Base-by-base conservation (phyloP, 805 yeast genomes). In the Clavispora asparagi region DNA sequence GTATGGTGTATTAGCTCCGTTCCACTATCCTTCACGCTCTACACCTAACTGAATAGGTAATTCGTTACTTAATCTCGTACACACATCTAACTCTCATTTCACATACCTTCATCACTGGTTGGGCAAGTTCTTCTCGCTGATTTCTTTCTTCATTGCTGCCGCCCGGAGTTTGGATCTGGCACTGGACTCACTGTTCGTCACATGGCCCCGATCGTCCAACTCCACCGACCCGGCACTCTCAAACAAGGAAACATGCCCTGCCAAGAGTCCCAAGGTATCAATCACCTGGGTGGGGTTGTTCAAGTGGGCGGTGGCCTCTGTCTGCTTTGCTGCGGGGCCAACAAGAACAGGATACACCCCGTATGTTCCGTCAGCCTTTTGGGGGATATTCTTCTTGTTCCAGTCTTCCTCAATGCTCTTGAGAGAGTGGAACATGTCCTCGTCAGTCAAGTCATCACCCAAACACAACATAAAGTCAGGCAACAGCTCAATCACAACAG, bases 381-480 rank as follows among this genome's bases (percentile, higher is more conserved):
- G 65, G 2, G 71, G 68, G 35, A 70, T 62, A 7, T 69, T 66
- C 16, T 72, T 60, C 12, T 60, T 51, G 49, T 65, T 68, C 85
- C 85, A 81, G 25, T 64, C 59, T 2, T 61, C 58, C 56, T 85
- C 89, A 54, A 87, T 79, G 2, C 70, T 72, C 47, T 82, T 79
- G 57, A 94, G 71, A 26, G 92, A 84, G 48, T 73, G 76, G 65
- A 94, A 94, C 99, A 94, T 94, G 60, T 94, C 99, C 65, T 94
- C 99, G 65, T 94, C 99, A 0, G 99, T 94, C 37, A 84, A 76
- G 64, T 94, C 99, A 65, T 94, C 99, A 43, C 99, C 99, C 39
- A 89, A 67, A 68, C 98, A 94, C 45, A 92, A 66, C 36, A 87
- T 79, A 60, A 94, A 92, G 58, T 88, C 96, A 0, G 97, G 94